Evolutionary conservation across 371 early-diverging fungal genomes (phyloP).

Genomic region (Gilbertella persicaria): DNA sequence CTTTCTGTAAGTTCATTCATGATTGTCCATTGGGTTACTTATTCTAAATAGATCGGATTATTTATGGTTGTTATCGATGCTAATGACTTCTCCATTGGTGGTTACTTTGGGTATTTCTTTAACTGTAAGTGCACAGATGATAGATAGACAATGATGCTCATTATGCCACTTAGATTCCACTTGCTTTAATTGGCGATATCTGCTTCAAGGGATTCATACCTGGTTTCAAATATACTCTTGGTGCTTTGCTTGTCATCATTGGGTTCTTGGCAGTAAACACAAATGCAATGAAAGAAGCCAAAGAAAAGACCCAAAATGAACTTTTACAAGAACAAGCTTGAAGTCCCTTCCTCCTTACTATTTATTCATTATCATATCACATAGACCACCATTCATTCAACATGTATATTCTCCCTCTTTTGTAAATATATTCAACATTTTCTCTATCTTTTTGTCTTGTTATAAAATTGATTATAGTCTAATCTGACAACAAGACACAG

Average conservation of each 20-base stretch:
- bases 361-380: not conserved
- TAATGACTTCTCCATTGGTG: constrained; percentile 78
- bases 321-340: not conserved
- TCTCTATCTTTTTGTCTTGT: too few relatives aligned
- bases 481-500: constrained; percentile 76
- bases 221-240: constrained; percentile 56
- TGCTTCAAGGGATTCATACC: constrained; percentile 58
- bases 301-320: constrained; percentile 7
- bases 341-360: not conserved
- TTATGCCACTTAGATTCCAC: constrained; percentile 50
- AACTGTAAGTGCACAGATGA: constrained; percentile 44
- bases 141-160: too few relatives aligned
- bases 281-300: constrained; percentile 30
- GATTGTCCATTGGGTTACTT: not conserved
- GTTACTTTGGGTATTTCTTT: constrained; percentile 77
- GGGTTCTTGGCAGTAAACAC: constrained; percentile 67
- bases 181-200: constrained; percentile 72
- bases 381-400: not conserved
- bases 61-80: constrained; percentile 74
- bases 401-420: not conserved
- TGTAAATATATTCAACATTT: constrained; percentile 13
- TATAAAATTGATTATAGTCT: constrained; percentile 71
- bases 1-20: constrained; percentile 47
- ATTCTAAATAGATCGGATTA: constrained; percentile 60
- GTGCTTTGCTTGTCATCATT: constrained; percentile 62